These are phyloP conservation scores for Bocquillonia castaneifolia DNA, from an alignment of 441 rosid species.

Conservation along the genomic window DNA sequence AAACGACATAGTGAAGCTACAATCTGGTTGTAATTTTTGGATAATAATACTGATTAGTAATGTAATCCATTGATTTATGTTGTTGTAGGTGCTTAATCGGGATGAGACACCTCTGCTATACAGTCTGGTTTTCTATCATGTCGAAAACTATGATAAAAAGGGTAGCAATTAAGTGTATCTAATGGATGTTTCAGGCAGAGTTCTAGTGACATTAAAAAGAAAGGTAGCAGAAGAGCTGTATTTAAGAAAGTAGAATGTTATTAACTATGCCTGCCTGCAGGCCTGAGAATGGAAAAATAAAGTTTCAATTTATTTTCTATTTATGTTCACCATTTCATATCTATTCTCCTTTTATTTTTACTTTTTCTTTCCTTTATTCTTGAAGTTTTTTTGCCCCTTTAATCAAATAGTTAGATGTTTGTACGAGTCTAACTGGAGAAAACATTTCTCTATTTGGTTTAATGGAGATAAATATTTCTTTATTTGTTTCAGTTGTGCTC, in stretches of 20 bases:
- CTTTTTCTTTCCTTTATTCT: not conserved
- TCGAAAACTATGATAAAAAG: constrained; percentile 42
- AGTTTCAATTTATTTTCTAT: not conserved
- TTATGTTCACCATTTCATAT: no score
- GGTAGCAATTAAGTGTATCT: constrained; percentile 34
- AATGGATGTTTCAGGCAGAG: constrained; percentile 41
- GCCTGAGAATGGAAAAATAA: no score
- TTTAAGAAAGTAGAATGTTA: not conserved
- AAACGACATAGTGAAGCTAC: constrained; percentile 6
- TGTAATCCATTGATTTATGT: not conserved
- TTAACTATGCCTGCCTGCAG: not conserved
- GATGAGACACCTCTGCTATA: constrained; percentile 82
- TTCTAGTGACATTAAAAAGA: constrained; percentile 34
- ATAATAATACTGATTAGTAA: no score
- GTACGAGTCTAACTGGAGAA: not conserved
- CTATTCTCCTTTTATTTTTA: constrained; percentile 1
- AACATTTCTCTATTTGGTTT: no score
- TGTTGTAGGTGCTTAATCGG: constrained; percentile 71
- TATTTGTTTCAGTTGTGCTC: not conserved
- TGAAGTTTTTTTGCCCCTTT: not conserved
- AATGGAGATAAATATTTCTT: no score
- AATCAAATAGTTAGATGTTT: not conserved
- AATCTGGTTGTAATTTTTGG: constrained; percentile 10
- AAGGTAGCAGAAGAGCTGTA: constrained; percentile 31
- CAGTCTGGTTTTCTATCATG: constrained; percentile 65